Evolutionary conservation across 495 filamentous ascomycete species (phyloP).

Genomic region (Tuber aestivum): DNA sequence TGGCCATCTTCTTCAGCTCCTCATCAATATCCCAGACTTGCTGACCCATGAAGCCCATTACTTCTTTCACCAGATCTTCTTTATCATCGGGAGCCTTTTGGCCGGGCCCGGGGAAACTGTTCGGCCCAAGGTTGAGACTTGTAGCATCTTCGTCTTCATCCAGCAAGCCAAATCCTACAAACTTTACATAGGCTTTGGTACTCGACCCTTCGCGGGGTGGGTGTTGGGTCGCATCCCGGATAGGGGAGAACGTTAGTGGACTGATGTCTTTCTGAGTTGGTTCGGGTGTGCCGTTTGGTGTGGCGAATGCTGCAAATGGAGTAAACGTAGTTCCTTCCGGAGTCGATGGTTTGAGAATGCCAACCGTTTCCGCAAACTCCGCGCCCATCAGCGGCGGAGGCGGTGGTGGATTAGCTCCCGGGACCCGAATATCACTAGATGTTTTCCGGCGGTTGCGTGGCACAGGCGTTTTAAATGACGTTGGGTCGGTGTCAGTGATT

Average conservation of each 20-base stretch:
- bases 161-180: conserved; percentile 17
- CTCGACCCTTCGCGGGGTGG: background rate
- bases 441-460: conserved; percentile 6
- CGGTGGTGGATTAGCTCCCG: background rate
- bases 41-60: conserved; percentile 35
- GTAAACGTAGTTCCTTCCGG: conserved; percentile 26
- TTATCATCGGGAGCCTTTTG: conserved; percentile 13
- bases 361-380: background rate
- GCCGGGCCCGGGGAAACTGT: conserved; percentile 4
- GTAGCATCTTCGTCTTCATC: conserved; percentile 13
- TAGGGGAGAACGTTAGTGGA: conserved; percentile 11
- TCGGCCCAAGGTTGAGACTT: conserved; percentile 6
- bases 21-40: conserved; percentile 38
- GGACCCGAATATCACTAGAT: background rate
- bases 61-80: conserved; percentile 18
- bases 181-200: conserved; percentile 10
- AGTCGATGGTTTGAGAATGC: conserved; percentile 12
- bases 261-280: conserved; percentile 4
- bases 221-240: conserved; percentile 3
- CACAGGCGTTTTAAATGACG: conserved; percentile 19
- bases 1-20: conserved; percentile 32
- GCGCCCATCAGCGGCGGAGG: background rate
- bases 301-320: conserved; percentile 33
- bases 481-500: background rate
- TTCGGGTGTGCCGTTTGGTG: conserved; percentile 28